A percentile compares a stretch with the other conserved stretches of the same genome.
phyloP scores from a whole-genome alignment of 345 rosid genomes.

The Aurinia saxatilis region DNA sequence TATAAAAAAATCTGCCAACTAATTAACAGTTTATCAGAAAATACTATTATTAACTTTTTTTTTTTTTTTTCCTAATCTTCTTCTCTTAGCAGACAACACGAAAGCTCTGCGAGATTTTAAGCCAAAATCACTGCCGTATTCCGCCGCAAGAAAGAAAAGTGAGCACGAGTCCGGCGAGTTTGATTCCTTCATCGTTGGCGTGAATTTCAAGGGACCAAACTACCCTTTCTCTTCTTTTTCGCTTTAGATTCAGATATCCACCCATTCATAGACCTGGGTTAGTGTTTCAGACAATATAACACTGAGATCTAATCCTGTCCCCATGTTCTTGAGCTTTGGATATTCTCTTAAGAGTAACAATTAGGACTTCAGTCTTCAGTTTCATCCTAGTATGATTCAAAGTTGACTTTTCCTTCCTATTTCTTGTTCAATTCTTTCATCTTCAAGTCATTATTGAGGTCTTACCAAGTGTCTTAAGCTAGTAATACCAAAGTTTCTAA shows the following conservation, averaged over 20 bases:
- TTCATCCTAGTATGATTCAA: neutral
- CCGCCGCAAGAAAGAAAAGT: slow-evolving; percentile 6
- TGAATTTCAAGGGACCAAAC: slow-evolving; percentile 2
- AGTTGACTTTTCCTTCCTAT: slow-evolving; percentile 11
- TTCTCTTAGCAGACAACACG: neutral
- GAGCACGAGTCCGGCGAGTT: slow-evolving; percentile 22
- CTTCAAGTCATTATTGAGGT: neutral
- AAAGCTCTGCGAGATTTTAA: slow-evolving; percentile 2
- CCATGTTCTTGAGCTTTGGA: neutral
- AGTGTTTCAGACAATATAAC: neutral
- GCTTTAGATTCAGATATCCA: neutral
- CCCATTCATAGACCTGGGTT: neutral
- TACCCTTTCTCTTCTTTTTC: neutral
- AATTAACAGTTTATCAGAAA: too few relatives aligned
- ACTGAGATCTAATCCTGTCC: neutral
- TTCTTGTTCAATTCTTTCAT: neutral
- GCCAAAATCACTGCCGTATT: slow-evolving; percentile 11
- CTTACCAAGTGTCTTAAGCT: neutral
- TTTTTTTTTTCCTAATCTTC: too few relatives aligned
- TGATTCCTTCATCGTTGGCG: neutral
- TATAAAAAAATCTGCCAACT: too few relatives aligned
- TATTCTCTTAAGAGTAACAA: neutral
- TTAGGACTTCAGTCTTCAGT: neutral
- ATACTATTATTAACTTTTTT: too few relatives aligned
- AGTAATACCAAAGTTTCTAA: neutral